phyloP scores from a whole-genome alignment of 495 filamentous ascomycete genomes.

The Filosporella fistucella region DNA sequence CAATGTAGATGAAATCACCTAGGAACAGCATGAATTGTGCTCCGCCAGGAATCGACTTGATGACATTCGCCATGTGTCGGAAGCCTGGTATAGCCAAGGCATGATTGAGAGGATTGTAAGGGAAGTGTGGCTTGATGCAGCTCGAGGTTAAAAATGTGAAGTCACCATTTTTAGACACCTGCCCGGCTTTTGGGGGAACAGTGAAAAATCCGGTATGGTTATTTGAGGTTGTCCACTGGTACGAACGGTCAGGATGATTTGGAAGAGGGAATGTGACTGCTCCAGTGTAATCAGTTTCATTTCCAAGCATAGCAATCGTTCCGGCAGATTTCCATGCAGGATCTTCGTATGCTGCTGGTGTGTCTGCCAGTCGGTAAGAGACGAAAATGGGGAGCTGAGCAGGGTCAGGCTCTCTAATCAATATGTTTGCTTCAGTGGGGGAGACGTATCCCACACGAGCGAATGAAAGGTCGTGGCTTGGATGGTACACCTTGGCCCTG shows the following conservation, averaged over 20 bases:
- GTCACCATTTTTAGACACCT: conserved; percentile 47
- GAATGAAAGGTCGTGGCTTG: conserved; percentile 73
- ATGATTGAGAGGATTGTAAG: conserved; percentile 78
- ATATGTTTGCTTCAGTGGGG: conserved; percentile 68
- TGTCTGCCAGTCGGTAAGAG: conserved; percentile 46
- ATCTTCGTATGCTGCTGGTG: conserved; percentile 38
- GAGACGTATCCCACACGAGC: conserved; percentile 83
- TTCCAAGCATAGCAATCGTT: conserved; percentile 55
- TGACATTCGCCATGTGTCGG: conserved; percentile 56
- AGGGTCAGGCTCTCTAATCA: conserved; percentile 78
- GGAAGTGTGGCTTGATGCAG: conserved; percentile 86
- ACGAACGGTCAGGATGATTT: conserved; percentile 56
- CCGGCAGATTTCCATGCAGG: conserved; percentile 63
- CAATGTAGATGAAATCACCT: conserved; percentile 98
- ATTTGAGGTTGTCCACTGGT: conserved; percentile 79
- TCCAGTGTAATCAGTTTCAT: conserved; percentile 78
- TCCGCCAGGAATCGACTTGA: conserved; percentile 50
- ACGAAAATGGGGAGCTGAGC: conserved; percentile 70
- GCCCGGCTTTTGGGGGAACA: conserved; percentile 57
- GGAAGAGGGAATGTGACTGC: conserved; percentile 48
- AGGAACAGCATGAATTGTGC: conserved; percentile 95
- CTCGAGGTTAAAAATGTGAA: conserved; percentile 89
- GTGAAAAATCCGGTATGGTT: conserved; percentile 79
- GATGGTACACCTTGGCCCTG: conserved; percentile 60
- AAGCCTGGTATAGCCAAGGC: conserved; percentile 78